Base-by-base conservation (phyloP, 2,329 filamentous ascomycete genomes). In the Penicillium sp. region DNA sequence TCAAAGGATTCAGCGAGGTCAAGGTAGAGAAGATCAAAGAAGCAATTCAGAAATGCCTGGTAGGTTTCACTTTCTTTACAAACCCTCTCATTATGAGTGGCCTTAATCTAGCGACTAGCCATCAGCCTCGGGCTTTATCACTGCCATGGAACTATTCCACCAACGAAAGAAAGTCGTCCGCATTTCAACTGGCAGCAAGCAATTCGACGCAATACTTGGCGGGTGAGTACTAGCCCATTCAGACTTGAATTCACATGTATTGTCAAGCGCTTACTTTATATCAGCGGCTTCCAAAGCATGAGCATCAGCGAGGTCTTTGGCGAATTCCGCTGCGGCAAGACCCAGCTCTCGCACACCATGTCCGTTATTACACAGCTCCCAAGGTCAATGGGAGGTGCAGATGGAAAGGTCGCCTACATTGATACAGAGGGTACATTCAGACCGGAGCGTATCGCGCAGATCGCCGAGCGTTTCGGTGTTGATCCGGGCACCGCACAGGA, bases 21-120 rank as follows among this genome's bases (percentile, higher is more conserved):
- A 84, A 84, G 59, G 80, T 83, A 3, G 80, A 84, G 47, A 84
- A 83, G 59, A 72, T 84, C 56, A 83, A 81, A 54, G 80, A 84
- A 49, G 80, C 80, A 32, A 72, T 79, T 37, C 69, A 70, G 30
- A 81, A 81, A 58, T 78, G 74, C 42, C 64, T 75, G 58, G 76
- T 78, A 59, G 11, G 20, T 23, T 28, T 3, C 10, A 7, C 17
- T 37, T 61, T 4, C 26, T 33, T 22, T 7, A 15, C n/a, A n/a
- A n/a, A n/a, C n/a, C 3, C 28, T 16, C 7, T 3, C 26, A 5
- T 8, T 6, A 9, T 20, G 29, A 22, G 14, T 11, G 18, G 9
- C 18, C 5, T 22, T 9, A 5, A 5, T 22, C 9, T 22, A 5
- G 18, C 9, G 18, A 22, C 7, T 45, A 81, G 76, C 77, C 77